Evolutionary conservation across 148 eudicot species (phyloP).

Genomic region (Camellia lanceoleosa): DNA sequence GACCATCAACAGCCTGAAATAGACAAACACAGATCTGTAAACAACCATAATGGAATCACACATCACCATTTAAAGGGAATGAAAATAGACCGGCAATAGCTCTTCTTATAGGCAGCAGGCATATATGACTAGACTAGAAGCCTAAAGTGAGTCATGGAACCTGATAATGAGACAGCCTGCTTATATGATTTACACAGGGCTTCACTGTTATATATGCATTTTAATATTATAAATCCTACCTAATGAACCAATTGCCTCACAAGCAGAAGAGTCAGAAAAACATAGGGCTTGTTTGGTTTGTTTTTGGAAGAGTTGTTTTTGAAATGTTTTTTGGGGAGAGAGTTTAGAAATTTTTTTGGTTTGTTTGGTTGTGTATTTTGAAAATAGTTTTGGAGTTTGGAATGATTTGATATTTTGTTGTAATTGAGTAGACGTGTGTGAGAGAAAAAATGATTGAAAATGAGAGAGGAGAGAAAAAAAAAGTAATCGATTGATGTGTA

Average conservation of each 20-base stretch:
- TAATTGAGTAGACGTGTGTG: too few species aligned
- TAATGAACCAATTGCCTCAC: neutral
- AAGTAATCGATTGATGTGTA: too few species aligned
- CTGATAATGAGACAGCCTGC: neutral
- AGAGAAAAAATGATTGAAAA: too few species aligned
- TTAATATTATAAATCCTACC: neutral
- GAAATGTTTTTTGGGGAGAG: too few species aligned
- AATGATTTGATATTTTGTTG: too few species aligned
- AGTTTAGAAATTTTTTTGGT: too few species aligned
- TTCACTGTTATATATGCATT: neutral
- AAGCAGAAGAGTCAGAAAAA: slow-evolving; percentile 5
- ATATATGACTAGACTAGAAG: neutral
- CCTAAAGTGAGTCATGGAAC: neutral
- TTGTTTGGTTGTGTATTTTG: too few species aligned
- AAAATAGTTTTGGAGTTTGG: too few species aligned
- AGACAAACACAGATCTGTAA: slow-evolving; percentile 7
- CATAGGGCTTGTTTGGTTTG: too few species aligned
- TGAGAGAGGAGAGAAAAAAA: too few species aligned
- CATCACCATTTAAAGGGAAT: neutral
- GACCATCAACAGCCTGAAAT: slow-evolving; percentile 93
- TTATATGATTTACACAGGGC: neutral
- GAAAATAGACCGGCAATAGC: neutral
- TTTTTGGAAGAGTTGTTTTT: too few species aligned
- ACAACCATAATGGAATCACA: neutral
- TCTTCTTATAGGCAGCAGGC: neutral